Evolutionary conservation across 2,329 filamentous ascomycete species (phyloP).

Genomic region (Ceratocystis colombiana): DNA sequence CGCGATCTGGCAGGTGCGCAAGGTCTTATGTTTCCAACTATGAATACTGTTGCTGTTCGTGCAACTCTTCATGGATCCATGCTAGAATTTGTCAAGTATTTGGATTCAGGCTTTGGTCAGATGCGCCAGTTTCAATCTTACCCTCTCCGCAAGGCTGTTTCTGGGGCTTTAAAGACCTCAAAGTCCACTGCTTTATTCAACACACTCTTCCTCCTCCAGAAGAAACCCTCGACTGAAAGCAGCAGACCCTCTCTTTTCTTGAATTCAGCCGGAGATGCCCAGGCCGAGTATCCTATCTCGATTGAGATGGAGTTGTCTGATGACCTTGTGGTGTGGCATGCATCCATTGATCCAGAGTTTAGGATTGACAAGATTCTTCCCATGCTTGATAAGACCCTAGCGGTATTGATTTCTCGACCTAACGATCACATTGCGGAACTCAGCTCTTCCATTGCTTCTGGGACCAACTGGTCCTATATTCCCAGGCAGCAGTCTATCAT

Average conservation of each 20-base stretch:
- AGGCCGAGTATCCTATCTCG: constrained; percentile 72
- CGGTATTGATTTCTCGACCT: constrained; percentile 1
- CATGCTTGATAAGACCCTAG: constrained; percentile 42
- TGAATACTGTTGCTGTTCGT: constrained; percentile 78
- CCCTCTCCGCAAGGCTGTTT: constrained; percentile 60
- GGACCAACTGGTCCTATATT: not conserved
- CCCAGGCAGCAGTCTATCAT: not conserved
- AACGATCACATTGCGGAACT: constrained; percentile 40
- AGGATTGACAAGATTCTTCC: constrained; percentile 45
- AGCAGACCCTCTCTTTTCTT: not conserved
- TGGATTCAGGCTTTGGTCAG: constrained; percentile 58
- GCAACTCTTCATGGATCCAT: constrained; percentile 60
- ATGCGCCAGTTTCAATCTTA: constrained; percentile 66
- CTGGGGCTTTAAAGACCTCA: constrained; percentile 30
- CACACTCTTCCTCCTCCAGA: constrained; percentile 44
- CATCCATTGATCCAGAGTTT: constrained; percentile 54
- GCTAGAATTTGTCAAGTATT: constrained; percentile 55
- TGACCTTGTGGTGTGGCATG: constrained; percentile 54
- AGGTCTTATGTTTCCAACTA: constrained; percentile 69
- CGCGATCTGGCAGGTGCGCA: constrained; percentile 63
- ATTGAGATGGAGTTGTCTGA: constrained; percentile 62
- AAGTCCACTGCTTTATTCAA: constrained; percentile 40
- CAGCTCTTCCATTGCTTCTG: not conserved
- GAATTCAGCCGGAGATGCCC: constrained; percentile 32
- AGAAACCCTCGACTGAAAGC: not conserved